Base-by-base conservation (phyloP, 164 flowering plant genomes). In the Chimonanthus salicifolius region DNA sequence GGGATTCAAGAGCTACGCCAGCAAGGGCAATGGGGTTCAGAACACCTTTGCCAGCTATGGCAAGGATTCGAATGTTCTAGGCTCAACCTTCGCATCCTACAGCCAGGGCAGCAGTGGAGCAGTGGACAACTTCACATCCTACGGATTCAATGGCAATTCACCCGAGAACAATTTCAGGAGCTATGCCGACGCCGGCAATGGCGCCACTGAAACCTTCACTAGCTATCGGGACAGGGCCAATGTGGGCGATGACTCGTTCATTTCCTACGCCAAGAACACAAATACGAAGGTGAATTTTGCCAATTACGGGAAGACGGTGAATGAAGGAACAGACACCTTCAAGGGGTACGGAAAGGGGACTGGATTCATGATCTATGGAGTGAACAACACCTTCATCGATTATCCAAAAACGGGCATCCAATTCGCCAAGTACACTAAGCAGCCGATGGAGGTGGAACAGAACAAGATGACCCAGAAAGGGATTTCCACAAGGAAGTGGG, bases 261-360 rank as follows among this genome's bases (percentile, higher is more conserved):
- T 71, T 20, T 84, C 94, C 6, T 92, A 94, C 70, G 95, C 83
- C 0, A 86, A 75, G 81, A 78, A 79, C 16, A 81, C 95, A 4
- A 87, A 80, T 45, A 63, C 90, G 0, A 88, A 72, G 11, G 83
- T 77, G 9, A 80, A 71, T 49, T 94, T 94, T 67, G 71, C 67
- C 1, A 88, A 87, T 68, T 94, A 94, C 63, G 99, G 97, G 1
- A 87, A 87, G 47, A 79, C 95, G 0, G 80, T 88, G 73, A 94
- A 90, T 50, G 79, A 47, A 6, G 97, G 97, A 0, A 70, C 76
- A 1, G 97, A 89, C 66, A 68, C 76, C 2, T 94, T 92, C 85
- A 88, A 76, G 62, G 92, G 83, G 48, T 94, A 94, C 78, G 97
- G 89, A 0, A 77, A 80, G 47, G 11, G 47, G 0, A 64, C 86